Percentiles rank a stretch among this genome's conserved stretches.
phyloP scores from a whole-genome alignment of 2,329 filamentous ascomycete species.

The Fusarium nodosum region DNA sequence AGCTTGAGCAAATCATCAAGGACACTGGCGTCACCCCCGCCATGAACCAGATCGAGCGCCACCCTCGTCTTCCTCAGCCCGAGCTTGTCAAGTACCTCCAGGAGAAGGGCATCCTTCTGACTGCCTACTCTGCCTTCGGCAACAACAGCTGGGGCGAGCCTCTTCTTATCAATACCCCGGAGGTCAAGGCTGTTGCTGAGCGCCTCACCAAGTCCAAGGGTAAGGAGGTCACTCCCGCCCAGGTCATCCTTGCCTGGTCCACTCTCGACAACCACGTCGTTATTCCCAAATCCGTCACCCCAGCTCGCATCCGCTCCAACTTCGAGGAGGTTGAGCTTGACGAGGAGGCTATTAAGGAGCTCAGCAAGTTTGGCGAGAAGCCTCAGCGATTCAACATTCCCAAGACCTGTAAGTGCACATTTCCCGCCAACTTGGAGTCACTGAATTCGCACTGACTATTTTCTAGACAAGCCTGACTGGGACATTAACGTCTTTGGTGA shows the following conservation, averaged over 20 bases:
- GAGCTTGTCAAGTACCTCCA: conserved; percentile 71
- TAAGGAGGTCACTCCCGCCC: conserved; percentile 58
- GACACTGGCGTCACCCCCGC: conserved; percentile 70
- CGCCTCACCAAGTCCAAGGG: conserved; percentile 54
- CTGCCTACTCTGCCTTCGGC: conserved; percentile 72
- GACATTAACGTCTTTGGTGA: conserved; percentile 69
- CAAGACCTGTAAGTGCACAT: conserved; percentile 55
- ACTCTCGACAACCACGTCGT: conserved; percentile 73
- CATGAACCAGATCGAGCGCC: conserved; percentile 78
- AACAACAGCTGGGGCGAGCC: conserved; percentile 60
- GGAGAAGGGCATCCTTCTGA: conserved; percentile 74
- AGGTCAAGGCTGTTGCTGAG: conserved; percentile 69
- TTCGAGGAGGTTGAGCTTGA: conserved; percentile 75
- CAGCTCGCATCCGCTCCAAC: conserved; percentile 76
- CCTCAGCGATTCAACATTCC: conserved; percentile 62
- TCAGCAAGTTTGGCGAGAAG: conserved; percentile 72
- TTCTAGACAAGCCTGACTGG: conserved; percentile 65
- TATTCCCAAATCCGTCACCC: conserved; percentile 81
- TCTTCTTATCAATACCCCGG: conserved; percentile 70
- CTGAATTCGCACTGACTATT: conserved; percentile 14
- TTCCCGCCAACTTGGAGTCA: not conserved
- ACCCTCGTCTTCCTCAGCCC: conserved; percentile 71
- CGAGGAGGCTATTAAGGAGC: conserved; percentile 69
- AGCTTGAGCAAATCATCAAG: conserved; percentile 68
- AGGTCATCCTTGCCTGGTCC: conserved; percentile 70